phyloP scores from a whole-genome alignment of 805 yeast species.

The Saccharomyces mikatae region DNA sequence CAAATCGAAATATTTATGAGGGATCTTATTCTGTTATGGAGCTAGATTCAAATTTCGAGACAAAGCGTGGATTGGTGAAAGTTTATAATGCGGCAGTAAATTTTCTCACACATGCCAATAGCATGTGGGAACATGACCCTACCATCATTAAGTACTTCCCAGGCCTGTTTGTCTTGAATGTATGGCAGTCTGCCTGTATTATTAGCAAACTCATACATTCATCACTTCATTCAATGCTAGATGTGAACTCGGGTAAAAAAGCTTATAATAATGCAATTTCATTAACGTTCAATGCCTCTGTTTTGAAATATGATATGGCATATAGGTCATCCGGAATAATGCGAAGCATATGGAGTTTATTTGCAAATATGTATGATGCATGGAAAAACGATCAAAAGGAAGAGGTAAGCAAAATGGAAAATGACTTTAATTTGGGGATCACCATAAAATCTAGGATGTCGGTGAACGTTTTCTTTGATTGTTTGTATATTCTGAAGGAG shows the following conservation, averaged over 20 bases:
- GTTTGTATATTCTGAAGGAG: slow-evolving; percentile 74
- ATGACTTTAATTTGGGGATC: slow-evolving; percentile 36
- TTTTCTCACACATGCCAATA: slow-evolving; percentile 56
- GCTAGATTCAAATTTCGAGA: slow-evolving; percentile 40
- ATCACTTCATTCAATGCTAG: slow-evolving; percentile 56
- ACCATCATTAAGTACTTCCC: slow-evolving; percentile 73
- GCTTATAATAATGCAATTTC: slow-evolving; percentile 60
- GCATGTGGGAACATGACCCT: slow-evolving; percentile 51
- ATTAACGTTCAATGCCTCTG: slow-evolving; percentile 69
- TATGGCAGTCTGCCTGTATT: slow-evolving; percentile 90
- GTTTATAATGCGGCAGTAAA: slow-evolving; percentile 75
- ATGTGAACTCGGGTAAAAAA: slow-evolving; percentile 61
- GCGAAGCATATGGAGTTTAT: slow-evolving; percentile 88
- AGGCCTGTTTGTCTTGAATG: slow-evolving; percentile 65
- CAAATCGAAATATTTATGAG: background rate
- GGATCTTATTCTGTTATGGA: slow-evolving; percentile 10
- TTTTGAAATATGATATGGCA: slow-evolving; percentile 85
- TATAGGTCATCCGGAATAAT: slow-evolving; percentile 88
- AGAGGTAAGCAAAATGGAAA: slow-evolving; percentile 15
- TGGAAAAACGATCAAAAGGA: slow-evolving; percentile 29
- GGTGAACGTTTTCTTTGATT: slow-evolving; percentile 88
- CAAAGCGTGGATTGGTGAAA: slow-evolving; percentile 63
- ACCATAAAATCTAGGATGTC: slow-evolving; percentile 78
- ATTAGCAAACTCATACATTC: slow-evolving; percentile 75
- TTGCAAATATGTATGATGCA: slow-evolving; percentile 56